Conservation (phyloP, 2,329 filamentous ascomycete species). For the Chaetothyriales sp. region DNA sequence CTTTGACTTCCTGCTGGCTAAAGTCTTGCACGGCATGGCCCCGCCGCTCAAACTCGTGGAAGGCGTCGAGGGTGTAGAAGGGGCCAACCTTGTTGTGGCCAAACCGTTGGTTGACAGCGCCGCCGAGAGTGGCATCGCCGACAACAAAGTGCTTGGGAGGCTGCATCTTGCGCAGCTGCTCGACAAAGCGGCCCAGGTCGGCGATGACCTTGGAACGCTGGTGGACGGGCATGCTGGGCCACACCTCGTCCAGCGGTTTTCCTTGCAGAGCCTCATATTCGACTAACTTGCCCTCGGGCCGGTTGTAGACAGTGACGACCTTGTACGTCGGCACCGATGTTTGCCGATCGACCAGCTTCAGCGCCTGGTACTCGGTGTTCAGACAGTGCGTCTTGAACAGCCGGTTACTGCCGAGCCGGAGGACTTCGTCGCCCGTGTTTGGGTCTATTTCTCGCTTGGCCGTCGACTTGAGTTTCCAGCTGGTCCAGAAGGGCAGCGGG, state of each 20-base stretch:
- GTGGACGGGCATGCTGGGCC: slow-evolving; percentile 13
- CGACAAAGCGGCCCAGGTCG: slow-evolving; percentile 16
- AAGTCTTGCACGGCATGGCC: slow-evolving; percentile 14
- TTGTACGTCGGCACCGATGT: slow-evolving; percentile 16
- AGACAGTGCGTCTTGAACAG: slow-evolving; percentile 16
- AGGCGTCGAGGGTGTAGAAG: slow-evolving; percentile 16
- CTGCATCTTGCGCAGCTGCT: slow-evolving; percentile 17
- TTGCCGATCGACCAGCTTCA: slow-evolving; percentile 15
- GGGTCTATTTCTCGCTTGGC: slow-evolving; percentile 15
- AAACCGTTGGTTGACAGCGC: slow-evolving; percentile 16
- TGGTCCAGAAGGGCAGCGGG: slow-evolving; percentile 12
- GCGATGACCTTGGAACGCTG: slow-evolving; percentile 16
- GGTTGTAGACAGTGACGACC: slow-evolving; percentile 15
- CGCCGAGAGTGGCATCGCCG: slow-evolving; percentile 16
- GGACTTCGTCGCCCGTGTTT: slow-evolving; percentile 10
- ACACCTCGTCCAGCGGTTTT: slow-evolving; percentile 10
- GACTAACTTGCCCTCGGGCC: slow-evolving; percentile 16
- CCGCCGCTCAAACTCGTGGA: slow-evolving; percentile 16
- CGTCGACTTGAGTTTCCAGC: slow-evolving; percentile 15
- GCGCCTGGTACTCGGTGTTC: slow-evolving; percentile 17
- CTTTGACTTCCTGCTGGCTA: slow-evolving; percentile 12
- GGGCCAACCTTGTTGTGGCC: slow-evolving; percentile 14
- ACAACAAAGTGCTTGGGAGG: slow-evolving; percentile 17
- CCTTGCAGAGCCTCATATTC: slow-evolving; percentile 16
- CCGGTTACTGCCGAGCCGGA: slow-evolving; percentile 14